Base-by-base conservation (phyloP, 768 basidiomycete species). In the Collybia nuda region DNA sequence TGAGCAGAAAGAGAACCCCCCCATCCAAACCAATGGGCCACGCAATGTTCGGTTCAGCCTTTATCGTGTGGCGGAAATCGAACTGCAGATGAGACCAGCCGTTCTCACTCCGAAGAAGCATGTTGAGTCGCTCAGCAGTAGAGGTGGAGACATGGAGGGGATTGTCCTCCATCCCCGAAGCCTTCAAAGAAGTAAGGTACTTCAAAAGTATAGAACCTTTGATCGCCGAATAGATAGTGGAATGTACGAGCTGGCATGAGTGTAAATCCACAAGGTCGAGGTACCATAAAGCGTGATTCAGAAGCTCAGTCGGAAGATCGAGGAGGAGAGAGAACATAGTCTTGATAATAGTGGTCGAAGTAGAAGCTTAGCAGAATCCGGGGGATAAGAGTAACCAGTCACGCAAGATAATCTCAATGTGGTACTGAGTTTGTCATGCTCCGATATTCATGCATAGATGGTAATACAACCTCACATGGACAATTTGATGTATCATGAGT, bases 11-110 rank as follows among this genome's bases (percentile, higher is more conserved):
- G 54, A 73, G 77, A 1, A 70, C 57, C 0, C 75, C 74, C 0
- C 67, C 71, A 1, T 67, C 66, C 12, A 78, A 62, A 50, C 77
- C 74, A 44, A 75, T 75, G 24, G 77, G 72, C 6, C 72, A 70
- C 3, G 58, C 44, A 23, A 58, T 47, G 45, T 35, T 47, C 28
- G 56, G 56, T 2, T 44, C 15, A 9, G 55, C 19, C 4, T 44
- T 40, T 11, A 57, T 42, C 18, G 23, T 38, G 22, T 39, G 38
- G 14, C 15, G 17, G 28, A 56, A 58, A 32, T 56, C 50, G 4
- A 49, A 18, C 3, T 23, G 32, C 12, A 58, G 29, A 1, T 21
- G 15, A 14, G 29, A 14, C 59, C 59, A 61, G 14, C 50, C 52
- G 0, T 41, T 19, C 23, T 55, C 57, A 17, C 19, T 46, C 23